Conservation (phyloP, 257 asterid genomes). For the Solanum sejunctum region DNA sequence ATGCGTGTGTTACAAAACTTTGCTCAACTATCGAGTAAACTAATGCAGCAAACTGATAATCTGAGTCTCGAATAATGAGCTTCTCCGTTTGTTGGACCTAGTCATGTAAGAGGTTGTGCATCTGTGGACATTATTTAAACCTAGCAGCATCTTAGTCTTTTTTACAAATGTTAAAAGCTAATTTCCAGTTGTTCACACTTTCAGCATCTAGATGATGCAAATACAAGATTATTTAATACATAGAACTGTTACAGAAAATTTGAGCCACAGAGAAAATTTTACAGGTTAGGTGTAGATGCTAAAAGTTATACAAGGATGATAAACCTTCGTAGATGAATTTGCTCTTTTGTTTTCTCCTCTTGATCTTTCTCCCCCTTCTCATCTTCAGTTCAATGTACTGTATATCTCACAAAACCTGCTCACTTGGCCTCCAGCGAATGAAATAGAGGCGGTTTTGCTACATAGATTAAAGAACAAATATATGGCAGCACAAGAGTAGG, state of each 20-base stretch:
- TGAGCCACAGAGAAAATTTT: neutral
- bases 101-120: neutral
- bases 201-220: neutral
- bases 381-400: neutral
- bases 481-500: neutral
- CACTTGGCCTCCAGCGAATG: neutral
- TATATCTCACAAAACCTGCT: neutral
- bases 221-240: neutral
- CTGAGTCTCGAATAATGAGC: neutral
- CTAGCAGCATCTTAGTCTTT: neutral
- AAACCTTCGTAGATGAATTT: neutral
- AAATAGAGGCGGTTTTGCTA: neutral
- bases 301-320: neutral
- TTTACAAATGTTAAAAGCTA: neutral
- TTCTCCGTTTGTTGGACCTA: neutral
- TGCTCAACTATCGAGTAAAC: neutral
- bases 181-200: neutral
- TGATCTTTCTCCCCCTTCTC: neutral
- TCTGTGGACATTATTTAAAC: neutral
- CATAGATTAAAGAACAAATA: neutral
- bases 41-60: neutral
- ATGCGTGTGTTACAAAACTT: neutral
- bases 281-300: neutral
- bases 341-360: neutral
- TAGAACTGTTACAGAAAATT: neutral